Evolutionary conservation across 345 rosid genomes (phyloP), one percentile per base, ranked within the genome.

Genomic region (Hibiscus syriacus): DNA sequence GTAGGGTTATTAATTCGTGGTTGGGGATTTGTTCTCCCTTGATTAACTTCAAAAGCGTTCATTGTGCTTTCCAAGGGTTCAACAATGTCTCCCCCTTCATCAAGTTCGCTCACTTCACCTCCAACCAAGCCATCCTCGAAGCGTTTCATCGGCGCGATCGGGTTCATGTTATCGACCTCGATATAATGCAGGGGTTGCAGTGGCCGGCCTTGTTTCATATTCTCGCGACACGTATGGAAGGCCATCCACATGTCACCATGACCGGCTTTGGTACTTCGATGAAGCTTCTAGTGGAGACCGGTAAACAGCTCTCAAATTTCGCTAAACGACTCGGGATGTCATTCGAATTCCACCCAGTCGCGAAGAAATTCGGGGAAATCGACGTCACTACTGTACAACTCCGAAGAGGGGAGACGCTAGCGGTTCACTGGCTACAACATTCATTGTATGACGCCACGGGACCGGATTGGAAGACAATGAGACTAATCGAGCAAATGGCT

Each of bases 351-450:
- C 82, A 85, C 63, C 92, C 92, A 0, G 68, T 85, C 0, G 83
- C 80, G 0, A 83, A 66, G 75, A 87, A 82, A 59, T 83, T 83
- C 19, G 84, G 88, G 26, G 92, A 87, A 34, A 73, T 76, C 1
- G 85, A 82, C 32, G 19, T 66, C 1, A 68, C 81, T 0, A 63
- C 64, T 62, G 9, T 87, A 16, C 82, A 76, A 3, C 25, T 77
- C 34, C 50, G 75, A n/a, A 64, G 62, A 10, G 88, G 81, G 0
- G 90, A 87, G 57, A 72, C 86, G 1, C 53, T 87, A 8, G 89
- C 88, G 0, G 84, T 87, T 55, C 92, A 87, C 49, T 85, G 89
- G 92, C 76, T n/a, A n/a, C n/a, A n/a, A n/a, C n/a, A n/a, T n/a
- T n/a, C n/a, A n/a, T n/a, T n/a, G n/a, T n/a, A n/a, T 85, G 89